Percentiles rank a stretch among this genome's conserved stretches.
These are phyloP conservation scores for Myxozyma melibiosi DNA, from an alignment of 805 yeast species.

Conservation along the genomic window DNA sequence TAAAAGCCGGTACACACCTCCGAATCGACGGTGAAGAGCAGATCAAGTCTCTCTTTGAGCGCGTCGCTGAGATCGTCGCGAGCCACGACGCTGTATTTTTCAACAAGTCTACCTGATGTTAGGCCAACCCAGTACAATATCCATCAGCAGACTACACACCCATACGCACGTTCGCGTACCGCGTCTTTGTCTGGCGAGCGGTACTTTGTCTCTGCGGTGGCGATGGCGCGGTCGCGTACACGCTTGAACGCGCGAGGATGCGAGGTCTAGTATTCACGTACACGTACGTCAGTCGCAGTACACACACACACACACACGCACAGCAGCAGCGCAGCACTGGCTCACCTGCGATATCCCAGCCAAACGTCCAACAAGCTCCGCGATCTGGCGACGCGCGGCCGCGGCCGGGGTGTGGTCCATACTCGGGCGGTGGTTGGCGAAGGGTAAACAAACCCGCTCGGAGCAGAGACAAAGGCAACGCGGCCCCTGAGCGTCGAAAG, in stretches of 20 bases:
- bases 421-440: no score
- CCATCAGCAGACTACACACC: constrained; percentile 4
- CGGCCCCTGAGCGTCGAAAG: no score
- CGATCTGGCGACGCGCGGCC: constrained; percentile 5
- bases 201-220: background rate
- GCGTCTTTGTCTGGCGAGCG: constrained; percentile 14
- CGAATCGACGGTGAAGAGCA: constrained; percentile 22
- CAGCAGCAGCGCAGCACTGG: background rate
- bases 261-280: background rate
- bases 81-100: constrained; percentile 39
- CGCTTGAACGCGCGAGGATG: constrained; percentile 9
- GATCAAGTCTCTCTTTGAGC: constrained; percentile 34
- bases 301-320: background rate
- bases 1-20: constrained; percentile 16
- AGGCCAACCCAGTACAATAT: background rate
- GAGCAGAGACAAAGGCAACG: no score
- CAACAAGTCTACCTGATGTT: constrained; percentile 28
- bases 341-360: constrained; percentile 16
- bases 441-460: no score
- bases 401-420: constrained; percentile 16
- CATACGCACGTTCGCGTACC: constrained; percentile 15
- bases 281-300: background rate
- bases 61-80: constrained; percentile 38
- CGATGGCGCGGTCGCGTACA: constrained; percentile 13
- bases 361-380: constrained; percentile 12